phyloP scores from a whole-genome alignment of 768 basidiomycete species.

The Lyophyllum shimeji region DNA sequence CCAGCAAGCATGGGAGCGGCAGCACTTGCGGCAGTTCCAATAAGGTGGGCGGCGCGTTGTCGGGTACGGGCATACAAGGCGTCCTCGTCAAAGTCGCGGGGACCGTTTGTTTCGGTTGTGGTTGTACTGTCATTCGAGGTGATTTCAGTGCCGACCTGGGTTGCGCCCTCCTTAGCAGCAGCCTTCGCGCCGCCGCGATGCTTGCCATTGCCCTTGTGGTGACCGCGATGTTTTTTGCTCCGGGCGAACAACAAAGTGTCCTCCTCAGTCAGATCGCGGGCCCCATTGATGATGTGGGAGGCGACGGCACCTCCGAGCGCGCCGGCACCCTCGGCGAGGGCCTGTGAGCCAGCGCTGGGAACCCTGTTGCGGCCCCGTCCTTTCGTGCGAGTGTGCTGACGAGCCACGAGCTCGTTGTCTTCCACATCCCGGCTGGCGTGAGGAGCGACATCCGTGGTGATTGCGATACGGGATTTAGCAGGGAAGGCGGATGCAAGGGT shows the following conservation, averaged over 20 bases:
- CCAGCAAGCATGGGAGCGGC: not conserved
- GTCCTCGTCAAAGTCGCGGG: conserved; percentile 6
- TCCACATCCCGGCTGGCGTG: not conserved
- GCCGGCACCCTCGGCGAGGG: conserved; percentile 2
- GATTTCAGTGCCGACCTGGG: not conserved
- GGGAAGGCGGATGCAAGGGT: conserved; percentile 8
- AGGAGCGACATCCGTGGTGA: not conserved
- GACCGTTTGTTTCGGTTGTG: no score
- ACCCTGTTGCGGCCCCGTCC: not conserved
- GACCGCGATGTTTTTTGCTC: no score
- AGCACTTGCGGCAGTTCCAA: not conserved
- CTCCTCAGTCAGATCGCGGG: not conserved
- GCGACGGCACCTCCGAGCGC: not conserved
- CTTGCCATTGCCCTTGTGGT: not conserved
- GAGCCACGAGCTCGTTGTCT: not conserved
- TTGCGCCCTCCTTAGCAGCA: not conserved
- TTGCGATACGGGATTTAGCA: not conserved
- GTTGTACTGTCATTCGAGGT: no score
- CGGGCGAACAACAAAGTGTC: conserved; percentile 1
- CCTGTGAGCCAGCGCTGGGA: not conserved
- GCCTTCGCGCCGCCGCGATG: not conserved
- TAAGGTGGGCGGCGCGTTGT: not conserved
- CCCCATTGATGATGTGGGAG: not conserved
- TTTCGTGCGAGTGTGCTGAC: not conserved
- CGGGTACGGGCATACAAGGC: not conserved